phyloP scores from a whole-genome alignment of 2,329 filamentous ascomycete genomes.

The Scorias spongiosa region DNA sequence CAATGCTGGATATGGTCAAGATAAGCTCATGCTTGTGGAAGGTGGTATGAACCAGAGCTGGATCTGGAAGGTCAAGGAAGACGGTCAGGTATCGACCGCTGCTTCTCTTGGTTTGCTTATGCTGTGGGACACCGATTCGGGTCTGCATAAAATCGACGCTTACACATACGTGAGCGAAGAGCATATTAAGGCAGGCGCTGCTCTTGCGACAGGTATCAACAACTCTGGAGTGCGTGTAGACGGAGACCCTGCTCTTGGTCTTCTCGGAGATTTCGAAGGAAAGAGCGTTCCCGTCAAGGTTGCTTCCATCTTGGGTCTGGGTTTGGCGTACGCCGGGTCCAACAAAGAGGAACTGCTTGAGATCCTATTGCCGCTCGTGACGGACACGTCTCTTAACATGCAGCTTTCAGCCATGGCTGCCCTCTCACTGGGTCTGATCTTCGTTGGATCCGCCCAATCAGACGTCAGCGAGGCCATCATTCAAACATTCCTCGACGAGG shows the following conservation, averaged over 20 bases:
- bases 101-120: slow-evolving; percentile 84
- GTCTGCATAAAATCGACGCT: slow-evolving; percentile 84
- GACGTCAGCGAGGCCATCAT: slow-evolving; percentile 88
- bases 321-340: slow-evolving; percentile 84
- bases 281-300: slow-evolving; percentile 65
- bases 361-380: slow-evolving; percentile 70
- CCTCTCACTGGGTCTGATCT: slow-evolving; percentile 75
- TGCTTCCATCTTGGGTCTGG: slow-evolving; percentile 88
- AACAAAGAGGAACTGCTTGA: slow-evolving; percentile 84
- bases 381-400: slow-evolving; percentile 75
- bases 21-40: slow-evolving; percentile 94
- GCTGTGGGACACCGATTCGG: slow-evolving; percentile 85
- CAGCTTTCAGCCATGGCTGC: slow-evolving; percentile 94
- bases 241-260: slow-evolving; percentile 74
- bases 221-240: slow-evolving; percentile 84
- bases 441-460: slow-evolving; percentile 80
- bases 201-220: slow-evolving; percentile 88
- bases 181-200: slow-evolving; percentile 77
- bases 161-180: slow-evolving; percentile 77
- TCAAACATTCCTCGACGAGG: slow-evolving; percentile 83
- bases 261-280: slow-evolving; percentile 68
- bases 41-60: slow-evolving; percentile 71
- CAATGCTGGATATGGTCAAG: slow-evolving; percentile 86
- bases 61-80: slow-evolving; percentile 99
- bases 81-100: slow-evolving; percentile 92